Percentiles rank a stretch among this genome's conserved stretches.
These are phyloP conservation scores for Boeremia lycopersici DNA, from an alignment of 2,329 filamentous ascomycete species.

Conservation along the genomic window DNA sequence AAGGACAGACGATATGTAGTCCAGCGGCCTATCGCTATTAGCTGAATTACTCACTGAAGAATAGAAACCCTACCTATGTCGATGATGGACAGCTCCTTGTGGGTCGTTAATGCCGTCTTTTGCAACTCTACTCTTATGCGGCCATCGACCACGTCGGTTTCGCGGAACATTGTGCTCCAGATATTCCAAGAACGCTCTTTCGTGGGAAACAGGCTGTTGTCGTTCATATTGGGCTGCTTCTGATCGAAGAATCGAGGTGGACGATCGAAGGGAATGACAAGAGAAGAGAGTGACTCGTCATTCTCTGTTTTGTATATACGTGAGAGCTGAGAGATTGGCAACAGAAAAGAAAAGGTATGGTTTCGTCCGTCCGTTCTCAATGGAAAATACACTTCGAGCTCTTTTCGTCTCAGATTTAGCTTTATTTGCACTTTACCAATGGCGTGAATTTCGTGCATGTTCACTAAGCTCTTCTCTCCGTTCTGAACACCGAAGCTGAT, in stretches of 20 bases:
- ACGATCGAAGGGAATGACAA: constrained; percentile 45
- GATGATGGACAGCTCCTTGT: constrained; percentile 59
- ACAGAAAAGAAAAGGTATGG: constrained; percentile 49
- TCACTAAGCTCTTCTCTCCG: constrained; percentile 62
- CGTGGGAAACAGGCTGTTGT: constrained; percentile 23
- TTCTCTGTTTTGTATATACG: constrained; percentile 44
- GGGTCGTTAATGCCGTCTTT: constrained; percentile 33
- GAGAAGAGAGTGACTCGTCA: neutral
- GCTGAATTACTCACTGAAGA: neutral
- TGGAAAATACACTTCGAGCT: constrained; percentile 55
- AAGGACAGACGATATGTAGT: constrained; percentile 63
- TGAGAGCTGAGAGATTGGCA: constrained; percentile 54
- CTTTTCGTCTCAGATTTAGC: constrained; percentile 52
- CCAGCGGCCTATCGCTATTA: constrained; percentile 60
- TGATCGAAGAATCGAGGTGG: constrained; percentile 55
- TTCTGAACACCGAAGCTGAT: constrained; percentile 69
- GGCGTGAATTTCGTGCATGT: constrained; percentile 57
- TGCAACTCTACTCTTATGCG: constrained; percentile 26
- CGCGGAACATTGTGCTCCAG: constrained; percentile 65
- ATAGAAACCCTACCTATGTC: constrained; percentile 59
- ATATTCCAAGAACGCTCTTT: constrained; percentile 58
- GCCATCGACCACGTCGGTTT: constrained; percentile 65
- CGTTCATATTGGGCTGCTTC: constrained; percentile 15
- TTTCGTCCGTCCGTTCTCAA: constrained; percentile 25
- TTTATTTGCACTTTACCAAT: constrained; percentile 41